Evolutionary conservation across 257 asterid genomes (phyloP).

Genomic region (Cynanchum wilfordii): DNA sequence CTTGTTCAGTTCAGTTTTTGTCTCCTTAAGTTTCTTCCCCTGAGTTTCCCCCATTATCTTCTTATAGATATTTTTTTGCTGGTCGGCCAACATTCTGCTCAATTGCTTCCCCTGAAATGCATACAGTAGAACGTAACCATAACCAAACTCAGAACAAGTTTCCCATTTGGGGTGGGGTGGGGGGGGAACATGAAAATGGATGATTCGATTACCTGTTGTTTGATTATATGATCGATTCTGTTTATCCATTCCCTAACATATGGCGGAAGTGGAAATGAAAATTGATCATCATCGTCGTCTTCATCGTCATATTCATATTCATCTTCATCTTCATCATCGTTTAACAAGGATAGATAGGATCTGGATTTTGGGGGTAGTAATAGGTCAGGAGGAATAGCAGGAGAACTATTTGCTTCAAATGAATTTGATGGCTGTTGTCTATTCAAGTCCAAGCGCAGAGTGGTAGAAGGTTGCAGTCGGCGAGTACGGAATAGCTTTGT

Average conservation of each 20-base stretch:
- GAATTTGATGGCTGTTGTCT: background rate
- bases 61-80: constrained; percentile 11
- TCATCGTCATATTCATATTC: background rate
- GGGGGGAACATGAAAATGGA: no score
- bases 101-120: constrained; percentile 31
- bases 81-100: constrained; percentile 9
- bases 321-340: background rate
- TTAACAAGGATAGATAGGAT: constrained; percentile 18
- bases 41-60: constrained; percentile 18
- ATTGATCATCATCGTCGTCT: constrained; percentile 8
- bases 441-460: constrained; percentile 3
- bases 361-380: constrained; percentile 18
- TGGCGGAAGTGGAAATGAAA: background rate
- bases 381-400: background rate
- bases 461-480: background rate
- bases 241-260: background rate
- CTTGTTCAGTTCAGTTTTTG: constrained; percentile 9
- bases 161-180: no score
- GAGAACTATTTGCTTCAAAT: background rate
- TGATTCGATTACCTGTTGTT: constrained; percentile 20
- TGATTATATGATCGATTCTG: constrained; percentile 20
- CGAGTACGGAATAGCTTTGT: background rate
- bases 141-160: background rate
- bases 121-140: no score
- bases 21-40: constrained; percentile 23